Evolutionary conservation across 1,284 basidiomycete genomes (phyloP).

Genomic region (Rhizoctonia solani): DNA sequence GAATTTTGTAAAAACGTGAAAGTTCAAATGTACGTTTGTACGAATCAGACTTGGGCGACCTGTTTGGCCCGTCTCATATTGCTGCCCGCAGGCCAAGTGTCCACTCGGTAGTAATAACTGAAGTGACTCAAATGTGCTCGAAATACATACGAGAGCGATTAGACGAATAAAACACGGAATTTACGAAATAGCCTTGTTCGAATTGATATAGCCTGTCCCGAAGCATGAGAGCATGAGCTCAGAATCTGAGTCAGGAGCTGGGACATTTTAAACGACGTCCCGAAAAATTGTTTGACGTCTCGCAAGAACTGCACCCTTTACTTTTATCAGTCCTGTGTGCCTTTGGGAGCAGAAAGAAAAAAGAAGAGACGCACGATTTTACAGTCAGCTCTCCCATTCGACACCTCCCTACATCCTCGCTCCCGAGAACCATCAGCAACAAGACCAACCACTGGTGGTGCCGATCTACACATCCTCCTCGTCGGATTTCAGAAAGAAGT

Average conservation of each 20-base stretch:
- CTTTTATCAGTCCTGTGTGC: constrained; percentile 1
- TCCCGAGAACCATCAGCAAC: constrained; percentile 91
- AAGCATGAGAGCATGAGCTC: constrained; percentile 76
- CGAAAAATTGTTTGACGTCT: constrained; percentile 82
- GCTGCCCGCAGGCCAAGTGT: too few species aligned
- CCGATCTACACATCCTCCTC: constrained; percentile 89
- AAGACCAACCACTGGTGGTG: constrained; percentile 89
- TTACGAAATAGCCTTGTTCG: constrained; percentile 70
- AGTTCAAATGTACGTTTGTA: too few species aligned
- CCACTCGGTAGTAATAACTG: too few species aligned
- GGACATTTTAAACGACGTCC: constrained; percentile 58
- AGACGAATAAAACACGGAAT: constrained; percentile 9
- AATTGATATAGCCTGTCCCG: constrained; percentile 75
- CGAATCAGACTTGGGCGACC: too few species aligned
- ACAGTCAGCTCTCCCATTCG: constrained; percentile 80
- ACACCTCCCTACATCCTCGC: constrained; percentile 92
- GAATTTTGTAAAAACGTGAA: too few species aligned
- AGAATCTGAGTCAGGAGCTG: constrained; percentile 49
- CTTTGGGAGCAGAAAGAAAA: too few species aligned
- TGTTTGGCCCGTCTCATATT: too few species aligned
- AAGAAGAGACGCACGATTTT: constrained; percentile 67
- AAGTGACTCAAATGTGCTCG: too few species aligned
- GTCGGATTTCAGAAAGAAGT: constrained; percentile 77
- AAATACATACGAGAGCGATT: too few species aligned
- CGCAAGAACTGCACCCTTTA: constrained; percentile 87